Percentiles rank a stretch among this genome's conserved stretches.
Evolutionary conservation across 768 basidiomycete genomes (phyloP).

Genomic region (Holtermanniella nyarrowii): DNA sequence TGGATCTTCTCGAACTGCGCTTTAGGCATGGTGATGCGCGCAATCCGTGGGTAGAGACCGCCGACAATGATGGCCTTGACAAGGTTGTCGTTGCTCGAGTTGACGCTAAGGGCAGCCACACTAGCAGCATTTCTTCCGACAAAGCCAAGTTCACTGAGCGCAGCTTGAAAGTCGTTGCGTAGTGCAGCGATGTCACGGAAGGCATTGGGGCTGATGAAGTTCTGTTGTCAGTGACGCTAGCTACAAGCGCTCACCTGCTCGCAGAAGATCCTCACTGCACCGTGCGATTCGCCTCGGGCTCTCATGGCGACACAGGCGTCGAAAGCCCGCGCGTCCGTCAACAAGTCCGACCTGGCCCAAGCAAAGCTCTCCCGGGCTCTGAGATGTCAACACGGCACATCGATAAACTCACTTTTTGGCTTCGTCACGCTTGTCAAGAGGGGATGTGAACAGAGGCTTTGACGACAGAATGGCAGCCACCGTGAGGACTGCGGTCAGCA

Average conservation of each 20-base stretch:
- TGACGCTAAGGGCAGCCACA: constrained; percentile 49
- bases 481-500: constrained; percentile 58
- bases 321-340: constrained; percentile 72
- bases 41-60: constrained; percentile 76
- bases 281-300: constrained; percentile 49
- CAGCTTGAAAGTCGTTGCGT: constrained; percentile 63
- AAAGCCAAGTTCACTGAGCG: constrained; percentile 63
- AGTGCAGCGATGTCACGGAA: constrained; percentile 69
- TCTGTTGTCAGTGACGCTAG: constrained; percentile 44
- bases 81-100: constrained; percentile 59
- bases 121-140: constrained; percentile 30
- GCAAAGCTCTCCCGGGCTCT: constrained; percentile 67
- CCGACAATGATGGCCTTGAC: constrained; percentile 76
- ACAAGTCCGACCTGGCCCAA: constrained; percentile 65
- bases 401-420: constrained; percentile 51
- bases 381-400: not conserved
- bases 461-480: constrained; percentile 74
- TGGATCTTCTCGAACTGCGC: constrained; percentile 77
- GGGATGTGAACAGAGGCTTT: constrained; percentile 73
- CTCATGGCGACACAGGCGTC: constrained; percentile 44
- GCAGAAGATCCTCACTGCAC: constrained; percentile 55
- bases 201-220: constrained; percentile 67
- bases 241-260: constrained; percentile 48
- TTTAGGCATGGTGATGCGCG: constrained; percentile 61
- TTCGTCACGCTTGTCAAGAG: constrained; percentile 74